These are phyloP conservation scores for Lizanozyma gosingica DNA, from an alignment of 1,139 yeast genomes.

Conservation along the genomic window DNA sequence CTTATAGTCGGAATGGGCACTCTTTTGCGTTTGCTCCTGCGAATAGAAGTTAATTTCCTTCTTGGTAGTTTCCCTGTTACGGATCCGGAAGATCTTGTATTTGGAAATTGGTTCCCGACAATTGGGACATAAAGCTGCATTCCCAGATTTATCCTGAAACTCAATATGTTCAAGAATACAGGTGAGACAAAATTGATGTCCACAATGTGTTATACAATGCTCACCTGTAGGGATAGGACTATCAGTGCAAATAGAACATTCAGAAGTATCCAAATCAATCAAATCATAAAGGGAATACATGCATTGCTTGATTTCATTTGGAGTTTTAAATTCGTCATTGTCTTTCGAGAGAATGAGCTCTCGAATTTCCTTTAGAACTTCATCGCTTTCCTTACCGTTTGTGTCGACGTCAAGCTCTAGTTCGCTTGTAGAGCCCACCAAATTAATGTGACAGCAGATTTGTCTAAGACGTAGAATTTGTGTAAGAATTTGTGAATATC, in stretches of 20 bases:
- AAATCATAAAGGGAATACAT: conserved; percentile 12
- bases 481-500: conserved; percentile 72
- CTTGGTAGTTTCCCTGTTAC: conserved; percentile 19
- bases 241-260: conserved; percentile 39
- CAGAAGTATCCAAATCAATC: conserved; percentile 18
- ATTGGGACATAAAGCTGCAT: conserved; percentile 28
- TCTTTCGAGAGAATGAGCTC: conserved; percentile 5
- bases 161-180: conserved; percentile 36
- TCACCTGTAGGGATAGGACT: conserved; percentile 26
- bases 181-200: conserved; percentile 32
- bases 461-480: conserved; percentile 81
- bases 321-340: conserved; percentile 28
- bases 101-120: conserved; percentile 32
- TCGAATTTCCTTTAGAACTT: conserved; percentile 12
- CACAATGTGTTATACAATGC: conserved; percentile 32
- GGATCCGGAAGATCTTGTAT: conserved; percentile 26
- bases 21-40: conserved; percentile 15
- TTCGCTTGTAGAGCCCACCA: conserved; percentile 41
- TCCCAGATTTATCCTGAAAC: conserved; percentile 19
- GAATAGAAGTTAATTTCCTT: conserved; percentile 24
- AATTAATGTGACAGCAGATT: conserved; percentile 74
- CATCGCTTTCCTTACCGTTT: conserved; percentile 19
- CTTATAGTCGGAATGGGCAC: conserved; percentile 15
- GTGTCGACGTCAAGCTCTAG: conserved; percentile 15
- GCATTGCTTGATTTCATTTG: conserved; percentile 19